Conservation (phyloP, 345 rosid species). For the Populus euphratica region DNA sequence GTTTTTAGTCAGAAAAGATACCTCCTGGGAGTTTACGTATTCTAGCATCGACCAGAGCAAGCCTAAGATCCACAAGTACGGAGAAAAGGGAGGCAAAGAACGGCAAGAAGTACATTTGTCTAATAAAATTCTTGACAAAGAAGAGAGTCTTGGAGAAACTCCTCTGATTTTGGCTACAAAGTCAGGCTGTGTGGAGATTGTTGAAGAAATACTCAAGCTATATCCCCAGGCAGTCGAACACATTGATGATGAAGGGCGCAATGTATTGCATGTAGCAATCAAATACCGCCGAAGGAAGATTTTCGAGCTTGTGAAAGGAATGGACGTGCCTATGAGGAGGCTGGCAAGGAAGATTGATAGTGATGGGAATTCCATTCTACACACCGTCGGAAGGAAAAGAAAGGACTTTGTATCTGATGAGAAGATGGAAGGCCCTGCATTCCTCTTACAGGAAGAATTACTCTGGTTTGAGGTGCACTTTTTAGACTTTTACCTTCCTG, state of each 20-base stretch:
- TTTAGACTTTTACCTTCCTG: no score
- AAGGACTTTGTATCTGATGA: constrained; percentile 5
- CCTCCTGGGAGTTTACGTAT: not conserved
- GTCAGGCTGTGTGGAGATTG: constrained; percentile 8
- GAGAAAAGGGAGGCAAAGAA: not conserved
- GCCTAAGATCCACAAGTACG: not conserved
- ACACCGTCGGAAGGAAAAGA: not conserved
- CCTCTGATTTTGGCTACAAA: constrained; percentile 19
- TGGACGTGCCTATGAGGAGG: constrained; percentile 6
- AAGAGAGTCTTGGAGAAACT: not conserved
- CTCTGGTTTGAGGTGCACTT: constrained; percentile 9
- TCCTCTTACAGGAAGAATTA: constrained; percentile 8
- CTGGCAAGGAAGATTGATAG: not conserved
- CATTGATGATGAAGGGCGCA: constrained; percentile 14
- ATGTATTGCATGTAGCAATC: constrained; percentile 23
- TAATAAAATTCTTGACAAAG: not conserved
- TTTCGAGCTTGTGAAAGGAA: not conserved
- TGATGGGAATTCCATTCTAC: not conserved
- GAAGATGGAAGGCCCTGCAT: constrained; percentile 14
- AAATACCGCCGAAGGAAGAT: constrained; percentile 13
- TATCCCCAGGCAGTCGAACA: constrained; percentile 24
- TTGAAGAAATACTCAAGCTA: not conserved
- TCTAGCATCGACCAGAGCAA: not conserved
- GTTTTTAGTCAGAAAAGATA: constrained; percentile 4
- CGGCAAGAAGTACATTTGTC: not conserved